Conservation (phyloP, 495 filamentous ascomycete species). For the Neurospora sp. region DNA sequence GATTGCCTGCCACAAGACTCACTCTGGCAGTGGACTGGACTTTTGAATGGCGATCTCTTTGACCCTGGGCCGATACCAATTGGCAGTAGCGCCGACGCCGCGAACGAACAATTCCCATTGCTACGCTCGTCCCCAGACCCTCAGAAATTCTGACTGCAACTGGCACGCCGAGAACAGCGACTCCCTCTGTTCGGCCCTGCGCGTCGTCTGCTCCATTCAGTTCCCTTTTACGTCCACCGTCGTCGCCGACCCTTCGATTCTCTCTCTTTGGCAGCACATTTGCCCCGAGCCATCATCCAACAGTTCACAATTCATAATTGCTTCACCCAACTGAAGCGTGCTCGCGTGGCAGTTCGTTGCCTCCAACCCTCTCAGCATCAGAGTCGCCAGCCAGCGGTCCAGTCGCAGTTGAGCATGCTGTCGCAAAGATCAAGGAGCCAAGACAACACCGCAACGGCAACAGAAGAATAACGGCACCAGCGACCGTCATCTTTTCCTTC, state of each 20-base stretch:
- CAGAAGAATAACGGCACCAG: neutral
- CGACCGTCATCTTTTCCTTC: neutral
- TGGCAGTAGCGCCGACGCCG: neutral
- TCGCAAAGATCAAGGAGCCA: neutral
- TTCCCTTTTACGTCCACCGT: neutral
- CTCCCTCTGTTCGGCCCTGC: neutral
- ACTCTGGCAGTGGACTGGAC: neutral
- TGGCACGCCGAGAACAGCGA: neutral
- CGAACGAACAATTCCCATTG: neutral
- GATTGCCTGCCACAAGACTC: neutral
- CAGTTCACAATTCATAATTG: neutral
- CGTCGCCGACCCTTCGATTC: neutral
- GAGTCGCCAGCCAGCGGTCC: neutral
- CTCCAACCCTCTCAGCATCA: neutral
- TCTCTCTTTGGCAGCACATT: neutral
- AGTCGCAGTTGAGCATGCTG: neutral
- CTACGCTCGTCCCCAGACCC: neutral
- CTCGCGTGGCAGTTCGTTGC: neutral
- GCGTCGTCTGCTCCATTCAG: neutral
- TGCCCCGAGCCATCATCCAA: neutral
- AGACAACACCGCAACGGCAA: neutral
- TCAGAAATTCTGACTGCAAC: neutral
- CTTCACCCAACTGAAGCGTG: neutral
- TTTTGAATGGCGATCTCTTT: neutral
- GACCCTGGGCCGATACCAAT: neutral